These are phyloP conservation scores for Plasmopara muralis DNA, from an alignment of 352 stramenopile species.

Conservation along the genomic window DNA sequence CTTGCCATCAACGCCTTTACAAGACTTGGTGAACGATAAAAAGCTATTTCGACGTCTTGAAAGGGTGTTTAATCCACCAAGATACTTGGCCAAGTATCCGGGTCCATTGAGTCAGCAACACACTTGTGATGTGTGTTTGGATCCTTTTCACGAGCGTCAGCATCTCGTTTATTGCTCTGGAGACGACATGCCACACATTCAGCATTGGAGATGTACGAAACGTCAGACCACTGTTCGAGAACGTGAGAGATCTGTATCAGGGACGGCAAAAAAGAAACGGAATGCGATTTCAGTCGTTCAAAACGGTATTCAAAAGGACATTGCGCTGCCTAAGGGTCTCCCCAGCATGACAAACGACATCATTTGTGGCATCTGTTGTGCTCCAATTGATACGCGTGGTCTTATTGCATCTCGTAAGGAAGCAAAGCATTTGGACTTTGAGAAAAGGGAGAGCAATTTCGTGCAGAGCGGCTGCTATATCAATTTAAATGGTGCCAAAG, in stretches of 20 bases:
- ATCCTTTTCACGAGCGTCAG: conserved; percentile 67
- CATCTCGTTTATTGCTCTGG: conserved; percentile 67
- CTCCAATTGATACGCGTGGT: conserved; percentile 42
- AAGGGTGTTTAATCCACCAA: conserved; percentile 43
- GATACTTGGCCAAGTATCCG: conserved; percentile 48
- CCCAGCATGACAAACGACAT: conserved; percentile 42
- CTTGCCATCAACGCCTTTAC: conserved; percentile 11
- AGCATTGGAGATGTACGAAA: conserved; percentile 80
- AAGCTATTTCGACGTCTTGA: conserved; percentile 48
- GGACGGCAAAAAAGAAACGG: conserved; percentile 45
- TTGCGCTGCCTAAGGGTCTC: conserved; percentile 47
- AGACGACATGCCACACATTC: conserved; percentile 34
- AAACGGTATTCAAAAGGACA: conserved; percentile 48
- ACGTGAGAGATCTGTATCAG: conserved; percentile 12
- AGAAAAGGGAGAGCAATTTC: conserved; percentile 54
- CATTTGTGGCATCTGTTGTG: conserved; percentile 51
- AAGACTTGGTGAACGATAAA: conserved; percentile 37
- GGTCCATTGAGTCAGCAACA: conserved; percentile 52
- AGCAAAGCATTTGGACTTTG: conserved; percentile 40
- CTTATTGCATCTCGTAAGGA: conserved; percentile 52
- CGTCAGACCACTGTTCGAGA: conserved; percentile 33
- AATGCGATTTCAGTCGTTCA: conserved; percentile 46
- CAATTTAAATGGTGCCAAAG: conserved; percentile 32
- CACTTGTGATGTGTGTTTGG: conserved; percentile 56
- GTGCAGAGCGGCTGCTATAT: conserved; percentile 55